phyloP scores from a whole-genome alignment of 108 stramenopile species.

The Pelagomonas calceolata region DNA sequence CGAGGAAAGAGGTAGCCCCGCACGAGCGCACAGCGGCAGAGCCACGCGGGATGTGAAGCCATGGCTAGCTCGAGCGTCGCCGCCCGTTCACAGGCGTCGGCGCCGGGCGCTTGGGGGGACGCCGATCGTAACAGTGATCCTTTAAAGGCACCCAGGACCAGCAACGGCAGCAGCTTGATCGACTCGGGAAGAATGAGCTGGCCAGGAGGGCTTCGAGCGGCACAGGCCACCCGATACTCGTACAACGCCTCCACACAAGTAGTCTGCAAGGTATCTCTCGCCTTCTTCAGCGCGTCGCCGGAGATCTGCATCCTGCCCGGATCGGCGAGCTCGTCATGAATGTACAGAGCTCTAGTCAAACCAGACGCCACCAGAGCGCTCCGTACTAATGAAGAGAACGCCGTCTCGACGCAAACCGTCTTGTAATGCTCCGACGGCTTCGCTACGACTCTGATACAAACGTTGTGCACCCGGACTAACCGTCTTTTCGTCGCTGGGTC shows the following conservation, averaged over 20 bases:
- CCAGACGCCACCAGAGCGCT: no score
- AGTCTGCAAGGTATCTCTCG: constrained; percentile 39
- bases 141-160: constrained; percentile 46
- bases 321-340: no score
- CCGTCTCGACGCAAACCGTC: neutral
- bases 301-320: no score
- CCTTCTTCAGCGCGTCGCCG: constrained; percentile 12
- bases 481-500: neutral
- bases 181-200: constrained; percentile 81
- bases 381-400: neutral
- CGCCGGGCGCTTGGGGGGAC: neutral
- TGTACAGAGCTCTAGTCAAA: no score
- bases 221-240: constrained; percentile 60
- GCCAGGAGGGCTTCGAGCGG: constrained; percentile 40
- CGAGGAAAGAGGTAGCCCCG: neutral
- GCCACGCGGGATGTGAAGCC: no score
- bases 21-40: neutral
- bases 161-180: constrained; percentile 71
- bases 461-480: neutral
- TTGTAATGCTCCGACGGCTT: neutral
- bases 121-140: neutral
- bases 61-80: neutral
- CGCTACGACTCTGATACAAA: neutral
- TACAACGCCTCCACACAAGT: constrained; percentile 50
- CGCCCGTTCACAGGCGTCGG: neutral